Evolutionary conservation across 495 filamentous ascomycete species (phyloP), one percentile per base, ranked within the genome.

Genomic region (Neurospora sp.): DNA sequence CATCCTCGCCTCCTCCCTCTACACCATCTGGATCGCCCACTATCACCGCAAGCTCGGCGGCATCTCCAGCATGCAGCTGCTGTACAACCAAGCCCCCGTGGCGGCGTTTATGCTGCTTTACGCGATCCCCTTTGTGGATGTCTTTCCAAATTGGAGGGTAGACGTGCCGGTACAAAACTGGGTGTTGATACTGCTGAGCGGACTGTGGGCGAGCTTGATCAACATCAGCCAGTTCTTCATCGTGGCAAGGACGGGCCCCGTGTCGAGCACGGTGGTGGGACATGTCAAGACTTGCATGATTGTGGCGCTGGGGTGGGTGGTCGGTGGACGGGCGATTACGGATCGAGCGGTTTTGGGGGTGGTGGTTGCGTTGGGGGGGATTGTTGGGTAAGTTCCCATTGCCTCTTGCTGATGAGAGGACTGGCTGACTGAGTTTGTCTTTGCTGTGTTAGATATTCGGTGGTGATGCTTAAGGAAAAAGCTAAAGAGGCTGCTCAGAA

Each of bases 221-320:
- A 93, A 93, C 77, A 83, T 92, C 68, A 91, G 88, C 9, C 90
- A 92, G 76, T 93, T 93, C 76, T 91, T 91, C 76, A 92, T 93
- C 75, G 88, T 93, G 44, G 90, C 88, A 35, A 87, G 87, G 53
- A 88, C 90, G 2, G 91, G 91, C 0, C 87, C 91, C 5, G 89
- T 93, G 9, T 89, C 88, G 31, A 91, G 89, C 71, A 92, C 91
- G 0, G 90, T 93, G 12, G 88, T 93, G 4, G 91, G 91, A 0
- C 91, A 93, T 76, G 81, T 88, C 16, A 89, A 89, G 76, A 90
- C 88, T 0, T 89, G 87, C 72, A 84, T 84, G 12, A 89, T 89
- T 78, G 87, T 90, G 18, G 82, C 84, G 61, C 75, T 90, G 22
- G 88, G 88, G 1, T 90, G 88, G 88, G 79, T 85, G 45, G 79